phyloP scores from a whole-genome alignment of 2,329 filamentous ascomycete genomes.

The Fusarium pseudonygamai region DNA sequence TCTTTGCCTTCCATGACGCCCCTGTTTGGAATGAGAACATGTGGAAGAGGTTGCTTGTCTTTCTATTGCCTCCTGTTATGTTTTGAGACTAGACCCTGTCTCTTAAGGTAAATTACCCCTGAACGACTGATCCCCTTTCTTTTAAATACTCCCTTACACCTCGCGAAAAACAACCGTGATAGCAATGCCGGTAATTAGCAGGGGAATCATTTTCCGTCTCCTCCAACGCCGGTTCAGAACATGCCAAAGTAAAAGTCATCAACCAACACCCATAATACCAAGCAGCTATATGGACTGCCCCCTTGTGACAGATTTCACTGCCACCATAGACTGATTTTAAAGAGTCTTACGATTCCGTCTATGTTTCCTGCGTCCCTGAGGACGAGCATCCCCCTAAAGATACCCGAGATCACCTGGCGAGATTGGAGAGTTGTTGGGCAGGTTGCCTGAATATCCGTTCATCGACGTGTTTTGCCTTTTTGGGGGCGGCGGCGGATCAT shows the following conservation, averaged over 20 bases:
- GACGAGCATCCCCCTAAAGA: conserved; percentile 33
- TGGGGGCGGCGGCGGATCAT: conserved; percentile 57
- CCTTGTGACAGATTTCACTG: background rate
- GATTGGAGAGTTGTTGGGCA: conserved; percentile 38
- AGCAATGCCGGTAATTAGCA: conserved; percentile 30
- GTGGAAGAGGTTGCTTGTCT: background rate
- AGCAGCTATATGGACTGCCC: background rate
- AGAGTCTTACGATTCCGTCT: conserved; percentile 30
- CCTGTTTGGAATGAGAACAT: background rate
- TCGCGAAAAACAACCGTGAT: conserved; percentile 37
- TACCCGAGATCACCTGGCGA: conserved; percentile 29
- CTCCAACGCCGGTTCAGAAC: conserved; percentile 41
- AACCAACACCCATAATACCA: conserved; percentile 35
- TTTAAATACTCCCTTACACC: conserved; percentile 28
- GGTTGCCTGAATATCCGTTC: conserved; percentile 37
- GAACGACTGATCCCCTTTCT: background rate
- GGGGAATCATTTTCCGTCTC: conserved; percentile 46
- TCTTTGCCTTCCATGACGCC: background rate
- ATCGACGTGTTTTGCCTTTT: conserved; percentile 57
- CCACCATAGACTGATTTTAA: conserved; percentile 2
- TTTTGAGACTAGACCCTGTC: background rate
- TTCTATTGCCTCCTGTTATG: background rate
- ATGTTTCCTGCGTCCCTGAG: conserved; percentile 16
- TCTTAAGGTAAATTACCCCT: background rate
- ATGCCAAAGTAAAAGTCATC: conserved; percentile 35